phyloP scores from a whole-genome alignment of 768 basidiomycete genomes.

The Termitomyces sp. region DNA sequence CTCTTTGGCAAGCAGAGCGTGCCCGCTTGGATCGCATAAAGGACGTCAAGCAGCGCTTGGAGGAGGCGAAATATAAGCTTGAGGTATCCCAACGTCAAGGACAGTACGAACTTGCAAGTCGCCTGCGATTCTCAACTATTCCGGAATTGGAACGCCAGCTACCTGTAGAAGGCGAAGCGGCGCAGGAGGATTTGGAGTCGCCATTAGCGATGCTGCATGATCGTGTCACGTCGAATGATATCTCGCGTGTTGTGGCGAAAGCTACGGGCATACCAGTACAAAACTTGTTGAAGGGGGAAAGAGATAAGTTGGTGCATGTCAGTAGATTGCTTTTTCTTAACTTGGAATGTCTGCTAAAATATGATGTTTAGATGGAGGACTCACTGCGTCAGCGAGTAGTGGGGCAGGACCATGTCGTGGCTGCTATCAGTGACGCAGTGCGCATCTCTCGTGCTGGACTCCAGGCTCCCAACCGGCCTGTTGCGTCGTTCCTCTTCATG shows the following conservation, averaged over 20 bases:
- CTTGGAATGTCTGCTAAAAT: background rate
- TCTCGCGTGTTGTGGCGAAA: constrained; percentile 82
- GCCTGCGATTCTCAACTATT: constrained; percentile 80
- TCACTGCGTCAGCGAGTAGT: constrained; percentile 68
- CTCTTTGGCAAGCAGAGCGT: constrained; percentile 75
- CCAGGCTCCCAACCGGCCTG: constrained; percentile 82
- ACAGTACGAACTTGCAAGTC: constrained; percentile 78
- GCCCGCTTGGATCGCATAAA: constrained; percentile 64
- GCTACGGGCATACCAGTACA: constrained; percentile 89
- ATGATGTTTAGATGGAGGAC: constrained; percentile 75
- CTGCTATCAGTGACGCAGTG: constrained; percentile 84
- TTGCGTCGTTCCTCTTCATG: constrained; percentile 89
- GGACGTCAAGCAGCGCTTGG: constrained; percentile 65
- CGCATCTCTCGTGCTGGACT: constrained; percentile 89
- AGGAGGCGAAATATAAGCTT: constrained; percentile 79
- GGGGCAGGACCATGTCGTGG: constrained; percentile 87
- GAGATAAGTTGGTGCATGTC: constrained; percentile 85
- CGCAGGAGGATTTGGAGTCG: constrained; percentile 33
- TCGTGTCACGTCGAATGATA: constrained; percentile 84
- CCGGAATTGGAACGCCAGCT: constrained; percentile 73
- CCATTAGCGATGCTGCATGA: constrained; percentile 73
- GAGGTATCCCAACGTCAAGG: constrained; percentile 88
- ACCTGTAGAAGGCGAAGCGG: constrained; percentile 45
- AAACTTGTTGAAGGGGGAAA: constrained; percentile 82
- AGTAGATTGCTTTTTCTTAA: constrained; percentile 18